These are phyloP conservation scores for Trichoderma oligosporum DNA, from an alignment of 2,329 filamentous ascomycete species.

Conservation along the genomic window DNA sequence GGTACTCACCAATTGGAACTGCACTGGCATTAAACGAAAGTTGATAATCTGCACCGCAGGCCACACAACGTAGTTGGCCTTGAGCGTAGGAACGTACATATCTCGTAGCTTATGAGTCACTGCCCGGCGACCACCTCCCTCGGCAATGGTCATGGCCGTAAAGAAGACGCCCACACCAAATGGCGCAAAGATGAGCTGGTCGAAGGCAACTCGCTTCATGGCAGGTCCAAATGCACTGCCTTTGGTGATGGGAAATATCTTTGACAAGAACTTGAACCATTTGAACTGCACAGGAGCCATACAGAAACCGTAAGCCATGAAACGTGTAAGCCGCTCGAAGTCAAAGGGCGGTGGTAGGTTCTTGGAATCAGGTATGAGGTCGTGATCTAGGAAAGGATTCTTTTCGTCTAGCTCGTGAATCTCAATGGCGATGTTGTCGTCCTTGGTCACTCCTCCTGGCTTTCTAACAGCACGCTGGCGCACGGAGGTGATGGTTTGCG, in stretches of 20 bases:
- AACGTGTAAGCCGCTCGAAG: constrained; percentile 88
- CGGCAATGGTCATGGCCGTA: constrained; percentile 91
- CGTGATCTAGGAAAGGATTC: constrained; percentile 61
- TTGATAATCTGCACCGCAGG: constrained; percentile 94
- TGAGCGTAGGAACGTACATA: constrained; percentile 89
- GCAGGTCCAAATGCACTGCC: constrained; percentile 69
- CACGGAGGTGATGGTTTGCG: constrained; percentile 85
- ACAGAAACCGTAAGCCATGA: constrained; percentile 95
- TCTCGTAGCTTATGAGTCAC: constrained; percentile 82
- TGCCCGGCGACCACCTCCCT: constrained; percentile 80
- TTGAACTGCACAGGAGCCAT: constrained; percentile 95
- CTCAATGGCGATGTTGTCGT: constrained; percentile 77
- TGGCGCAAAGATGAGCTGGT: constrained; percentile 91
- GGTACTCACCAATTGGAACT: constrained; percentile 84
- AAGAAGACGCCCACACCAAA: constrained; percentile 87
- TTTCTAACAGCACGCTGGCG: constrained; percentile 64
- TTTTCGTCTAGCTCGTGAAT: constrained; percentile 83
- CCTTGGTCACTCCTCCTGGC: constrained; percentile 53
- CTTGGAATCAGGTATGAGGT: constrained; percentile 62
- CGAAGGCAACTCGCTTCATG: constrained; percentile 84
- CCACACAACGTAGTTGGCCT: constrained; percentile 95
- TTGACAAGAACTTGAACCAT: constrained; percentile 86
- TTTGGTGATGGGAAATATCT: constrained; percentile 80
- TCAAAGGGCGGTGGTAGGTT: constrained; percentile 78
- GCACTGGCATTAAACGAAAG: constrained; percentile 90